Conservation (phyloP, 2,329 filamentous ascomycete genomes). For the Curvularia hawaiiensis region DNA sequence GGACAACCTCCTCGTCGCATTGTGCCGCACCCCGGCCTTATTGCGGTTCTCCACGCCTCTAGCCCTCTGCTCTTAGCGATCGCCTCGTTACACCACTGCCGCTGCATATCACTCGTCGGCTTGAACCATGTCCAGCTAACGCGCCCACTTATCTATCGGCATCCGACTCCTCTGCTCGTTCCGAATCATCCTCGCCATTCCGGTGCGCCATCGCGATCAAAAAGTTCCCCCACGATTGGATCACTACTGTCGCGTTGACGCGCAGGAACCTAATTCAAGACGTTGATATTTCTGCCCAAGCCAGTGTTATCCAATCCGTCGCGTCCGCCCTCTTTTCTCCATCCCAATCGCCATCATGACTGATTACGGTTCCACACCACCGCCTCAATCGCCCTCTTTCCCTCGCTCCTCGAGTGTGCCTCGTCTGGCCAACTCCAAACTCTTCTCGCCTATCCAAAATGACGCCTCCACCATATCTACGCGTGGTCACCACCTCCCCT, state of each 20-base stretch:
- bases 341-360: conserved; percentile 19
- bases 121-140: background rate
- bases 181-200: background rate
- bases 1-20: conserved; percentile 25
- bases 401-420: conserved; percentile 35
- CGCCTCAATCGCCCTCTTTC: conserved; percentile 25
- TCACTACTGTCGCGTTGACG: conserved; percentile 5
- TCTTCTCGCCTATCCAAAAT: conserved; percentile 50
- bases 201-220: conserved; percentile 4
- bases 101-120: background rate
- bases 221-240: conserved; percentile 3
- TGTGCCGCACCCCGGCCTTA: conserved; percentile 19
- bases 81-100: conserved; percentile 8
- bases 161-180: background rate
- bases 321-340: conserved; percentile 1
- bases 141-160: background rate
- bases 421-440: conserved; percentile 44
- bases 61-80: conserved; percentile 2
- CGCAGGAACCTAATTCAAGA: conserved; percentile 1
- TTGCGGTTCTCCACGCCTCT: conserved; percentile 19
- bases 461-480: conserved; percentile 48
- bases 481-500: conserved; percentile 52
- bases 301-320: background rate
- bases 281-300: background rate
- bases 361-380: conserved; percentile 24